Evolutionary conservation across 345 rosid species (phyloP).

Genomic region (Excoecaria cochinchinensis): DNA sequence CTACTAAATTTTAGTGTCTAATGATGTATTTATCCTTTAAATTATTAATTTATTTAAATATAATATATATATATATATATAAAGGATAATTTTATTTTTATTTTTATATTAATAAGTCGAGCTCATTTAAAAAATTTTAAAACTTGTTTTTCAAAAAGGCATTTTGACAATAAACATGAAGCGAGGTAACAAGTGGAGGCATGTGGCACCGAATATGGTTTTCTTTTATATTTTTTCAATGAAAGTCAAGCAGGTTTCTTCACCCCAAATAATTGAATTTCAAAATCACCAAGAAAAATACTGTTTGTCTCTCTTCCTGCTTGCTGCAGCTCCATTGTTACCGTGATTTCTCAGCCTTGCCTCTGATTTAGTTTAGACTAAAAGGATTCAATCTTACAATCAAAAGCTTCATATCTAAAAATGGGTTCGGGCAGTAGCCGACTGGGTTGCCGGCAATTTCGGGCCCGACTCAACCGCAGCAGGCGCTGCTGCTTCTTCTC

Average conservation of each 20-base stretch:
- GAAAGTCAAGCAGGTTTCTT: neutral
- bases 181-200: neutral
- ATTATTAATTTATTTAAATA: too few relatives aligned
- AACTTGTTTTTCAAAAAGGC: too few relatives aligned
- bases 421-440: slow-evolving; percentile 62
- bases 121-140: too few relatives aligned
- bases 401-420: neutral
- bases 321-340: neutral
- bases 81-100: too few relatives aligned
- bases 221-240: neutral
- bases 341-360: slow-evolving; percentile 3
- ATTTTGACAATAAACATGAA: too few relatives aligned
- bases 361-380: neutral
- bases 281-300: neutral
- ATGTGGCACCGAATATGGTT: slow-evolving; percentile 1
- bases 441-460: slow-evolving; percentile 32
- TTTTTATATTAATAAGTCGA: too few relatives aligned
- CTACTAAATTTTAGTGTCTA: too few relatives aligned
- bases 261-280: slow-evolving; percentile 11
- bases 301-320: neutral
- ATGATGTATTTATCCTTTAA: too few relatives aligned
- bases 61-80: too few relatives aligned
- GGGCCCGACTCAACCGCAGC: slow-evolving; percentile 33
- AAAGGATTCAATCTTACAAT: neutral
- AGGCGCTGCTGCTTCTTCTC: slow-evolving; percentile 34